phyloP scores from a whole-genome alignment of 1,284 basidiomycete species.

The Puccinia horiana region DNA sequence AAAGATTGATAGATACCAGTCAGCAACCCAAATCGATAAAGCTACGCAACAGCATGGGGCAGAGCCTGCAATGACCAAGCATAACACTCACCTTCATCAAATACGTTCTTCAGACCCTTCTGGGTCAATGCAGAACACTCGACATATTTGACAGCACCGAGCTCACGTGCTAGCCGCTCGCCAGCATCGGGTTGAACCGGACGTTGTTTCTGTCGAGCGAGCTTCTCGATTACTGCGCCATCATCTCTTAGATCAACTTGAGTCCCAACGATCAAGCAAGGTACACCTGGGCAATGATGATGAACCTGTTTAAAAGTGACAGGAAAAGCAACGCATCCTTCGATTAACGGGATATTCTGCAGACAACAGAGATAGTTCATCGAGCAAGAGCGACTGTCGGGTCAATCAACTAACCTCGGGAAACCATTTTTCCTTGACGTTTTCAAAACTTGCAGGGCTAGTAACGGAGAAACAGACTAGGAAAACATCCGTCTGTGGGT shows the following conservation, averaged over 20 bases:
- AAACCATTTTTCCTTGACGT: conserved; percentile 99
- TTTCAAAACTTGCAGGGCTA: conserved; percentile 96
- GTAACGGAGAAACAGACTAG: conserved; percentile 99
- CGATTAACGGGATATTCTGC: not conserved
- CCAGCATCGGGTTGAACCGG: conserved; percentile 86
- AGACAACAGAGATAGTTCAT: not conserved
- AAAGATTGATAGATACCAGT: not conserved
- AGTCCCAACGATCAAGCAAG: conserved; percentile 97
- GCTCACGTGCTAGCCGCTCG: conserved; percentile 87
- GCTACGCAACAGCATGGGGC: no score
- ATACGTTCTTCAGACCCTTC: conserved; percentile 99
- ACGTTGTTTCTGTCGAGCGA: conserved; percentile 90
- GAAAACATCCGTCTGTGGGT: conserved; percentile 99
- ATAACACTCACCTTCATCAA: conserved; percentile 80
- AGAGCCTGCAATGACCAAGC: not conserved
- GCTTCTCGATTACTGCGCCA: conserved; percentile 86
- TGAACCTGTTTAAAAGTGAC: conserved; percentile 65
- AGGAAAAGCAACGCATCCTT: not conserved
- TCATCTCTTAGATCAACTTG: conserved; percentile 98
- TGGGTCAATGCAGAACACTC: conserved; percentile 99
- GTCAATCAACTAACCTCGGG: conserved; percentile 67
- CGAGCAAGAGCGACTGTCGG: not conserved
- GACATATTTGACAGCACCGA: conserved; percentile 97
- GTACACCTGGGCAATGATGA: conserved; percentile 99
- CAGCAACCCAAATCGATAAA: not conserved